These are phyloP conservation scores for Toxicodendron radicans DNA, from an alignment of 345 rosid genomes.

Conservation along the genomic window DNA sequence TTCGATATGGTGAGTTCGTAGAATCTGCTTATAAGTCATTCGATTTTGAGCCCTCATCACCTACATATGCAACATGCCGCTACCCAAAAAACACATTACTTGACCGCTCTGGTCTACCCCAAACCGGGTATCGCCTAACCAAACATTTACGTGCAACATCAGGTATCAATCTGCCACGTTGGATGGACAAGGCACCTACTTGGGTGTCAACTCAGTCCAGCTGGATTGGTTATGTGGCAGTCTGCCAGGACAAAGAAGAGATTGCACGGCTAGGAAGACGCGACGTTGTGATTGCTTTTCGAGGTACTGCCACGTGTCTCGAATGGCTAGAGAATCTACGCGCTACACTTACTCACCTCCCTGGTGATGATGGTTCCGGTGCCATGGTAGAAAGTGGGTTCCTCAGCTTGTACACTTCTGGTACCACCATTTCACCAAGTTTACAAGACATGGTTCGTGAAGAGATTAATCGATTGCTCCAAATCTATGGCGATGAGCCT, in stretches of 20 bases:
- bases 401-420: slow-evolving; percentile 73
- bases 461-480: slow-evolving; percentile 55
- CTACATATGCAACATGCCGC: slow-evolving; percentile 59
- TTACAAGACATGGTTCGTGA: slow-evolving; percentile 60
- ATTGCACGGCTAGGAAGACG: slow-evolving; percentile 83
- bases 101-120: slow-evolving; percentile 51
- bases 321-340: slow-evolving; percentile 96
- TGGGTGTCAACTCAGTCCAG: slow-evolving; percentile 75
- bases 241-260: slow-evolving; percentile 71
- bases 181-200: slow-evolving; percentile 61
- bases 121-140: slow-evolving; percentile 70
- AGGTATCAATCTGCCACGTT: slow-evolving; percentile 66
- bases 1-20: slow-evolving; percentile 81
- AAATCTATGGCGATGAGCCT: slow-evolving; percentile 65
- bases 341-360: slow-evolving; percentile 60
- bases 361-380: slow-evolving; percentile 25
- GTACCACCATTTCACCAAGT: slow-evolving; percentile 40
- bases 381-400: slow-evolving; percentile 97
- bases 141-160: slow-evolving; percentile 72
- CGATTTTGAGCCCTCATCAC: slow-evolving; percentile 71
- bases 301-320: slow-evolving; percentile 91
- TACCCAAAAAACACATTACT: slow-evolving; percentile 56
- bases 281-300: slow-evolving; percentile 73
- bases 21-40: slow-evolving; percentile 77
- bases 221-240: slow-evolving; percentile 98